Conservation (phyloP, 169 alveolate species). For the Plasmodium inui region DNA sequence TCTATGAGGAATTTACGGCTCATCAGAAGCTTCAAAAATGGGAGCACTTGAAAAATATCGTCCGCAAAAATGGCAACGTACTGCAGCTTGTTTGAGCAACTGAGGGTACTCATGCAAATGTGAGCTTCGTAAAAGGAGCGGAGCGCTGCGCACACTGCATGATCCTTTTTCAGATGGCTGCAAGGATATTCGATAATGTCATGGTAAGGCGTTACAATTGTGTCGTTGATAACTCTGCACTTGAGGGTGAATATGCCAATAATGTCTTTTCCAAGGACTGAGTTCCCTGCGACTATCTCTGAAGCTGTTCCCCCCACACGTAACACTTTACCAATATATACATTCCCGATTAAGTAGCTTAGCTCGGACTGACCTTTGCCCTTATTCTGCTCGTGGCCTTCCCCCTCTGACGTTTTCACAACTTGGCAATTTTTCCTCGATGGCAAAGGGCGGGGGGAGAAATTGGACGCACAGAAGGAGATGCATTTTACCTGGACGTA, state of each 20-base stretch:
- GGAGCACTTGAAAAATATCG: slow-evolving; percentile 28
- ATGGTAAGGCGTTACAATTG: slow-evolving; percentile 39
- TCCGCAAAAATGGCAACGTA: slow-evolving; percentile 55
- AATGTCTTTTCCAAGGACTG: slow-evolving; percentile 23
- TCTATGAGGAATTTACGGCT: slow-evolving; percentile 13
- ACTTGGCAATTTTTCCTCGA: background rate
- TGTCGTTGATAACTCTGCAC: slow-evolving; percentile 32
- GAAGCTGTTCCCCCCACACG: slow-evolving; percentile 4
- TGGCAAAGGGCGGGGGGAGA: background rate
- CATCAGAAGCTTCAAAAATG: slow-evolving; percentile 39
- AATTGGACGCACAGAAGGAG: slow-evolving; percentile 47
- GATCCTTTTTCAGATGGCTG: slow-evolving; percentile 24
- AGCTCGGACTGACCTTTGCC: background rate
- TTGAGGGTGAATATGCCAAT: slow-evolving; percentile 65
- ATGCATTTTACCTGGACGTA: slow-evolving; percentile 58
- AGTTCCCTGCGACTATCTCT: background rate
- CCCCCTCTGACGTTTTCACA: background rate
- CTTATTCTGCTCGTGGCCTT: background rate
- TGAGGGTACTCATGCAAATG: slow-evolving; percentile 31
- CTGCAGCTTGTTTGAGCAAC: background rate
- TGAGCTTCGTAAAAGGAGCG: slow-evolving; percentile 60
- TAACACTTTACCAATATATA: slow-evolving; percentile 52
- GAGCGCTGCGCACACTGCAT: slow-evolving; percentile 41
- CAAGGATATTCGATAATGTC: slow-evolving; percentile 50
- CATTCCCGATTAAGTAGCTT: slow-evolving; percentile 43